These are phyloP conservation scores for Berberis thunbergii DNA, from an alignment of 164 flowering plant species.

Conservation along the genomic window DNA sequence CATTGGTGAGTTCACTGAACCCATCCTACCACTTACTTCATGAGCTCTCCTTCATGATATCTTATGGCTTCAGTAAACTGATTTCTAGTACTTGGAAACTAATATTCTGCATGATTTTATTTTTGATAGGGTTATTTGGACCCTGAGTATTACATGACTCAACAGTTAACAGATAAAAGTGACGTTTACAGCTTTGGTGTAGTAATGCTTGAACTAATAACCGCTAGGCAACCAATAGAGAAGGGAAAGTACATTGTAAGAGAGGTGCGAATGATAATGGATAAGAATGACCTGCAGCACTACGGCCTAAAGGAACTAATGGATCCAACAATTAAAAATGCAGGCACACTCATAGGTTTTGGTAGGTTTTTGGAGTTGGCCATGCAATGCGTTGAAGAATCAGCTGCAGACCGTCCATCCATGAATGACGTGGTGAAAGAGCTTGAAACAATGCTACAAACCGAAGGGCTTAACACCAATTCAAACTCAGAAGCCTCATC, in stretches of 20 bases:
- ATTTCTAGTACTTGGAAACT: not conserved
- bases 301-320: constrained; percentile 53
- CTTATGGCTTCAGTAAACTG: not conserved
- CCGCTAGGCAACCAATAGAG: constrained; percentile 68
- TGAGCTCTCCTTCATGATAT: not conserved
- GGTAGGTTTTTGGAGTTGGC: constrained; percentile 69
- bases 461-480: constrained; percentile 60
- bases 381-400: constrained; percentile 80
- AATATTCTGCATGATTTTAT: not conserved
- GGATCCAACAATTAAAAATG: constrained; percentile 48
- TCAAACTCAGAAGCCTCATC: constrained; percentile 83
- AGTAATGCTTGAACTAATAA: constrained; percentile 81
- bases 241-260: constrained; percentile 88
- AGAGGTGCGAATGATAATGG: constrained; percentile 47
- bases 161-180: constrained; percentile 80
- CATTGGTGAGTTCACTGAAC: constrained; percentile 39
- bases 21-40: not conserved
- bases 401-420: constrained; percentile 75
- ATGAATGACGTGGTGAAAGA: constrained; percentile 78
- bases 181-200: constrained; percentile 93
- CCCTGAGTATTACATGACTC: constrained; percentile 97
- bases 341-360: constrained; percentile 40
- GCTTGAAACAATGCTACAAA: constrained; percentile 59
- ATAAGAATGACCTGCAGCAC: constrained; percentile 38
- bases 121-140: constrained; percentile 79